A percentile compares a stretch with the other conserved stretches of the same genome.
Conservation (phyloP, 192 early-diverging fungal species). For the Coemansia asiatica region DNA sequence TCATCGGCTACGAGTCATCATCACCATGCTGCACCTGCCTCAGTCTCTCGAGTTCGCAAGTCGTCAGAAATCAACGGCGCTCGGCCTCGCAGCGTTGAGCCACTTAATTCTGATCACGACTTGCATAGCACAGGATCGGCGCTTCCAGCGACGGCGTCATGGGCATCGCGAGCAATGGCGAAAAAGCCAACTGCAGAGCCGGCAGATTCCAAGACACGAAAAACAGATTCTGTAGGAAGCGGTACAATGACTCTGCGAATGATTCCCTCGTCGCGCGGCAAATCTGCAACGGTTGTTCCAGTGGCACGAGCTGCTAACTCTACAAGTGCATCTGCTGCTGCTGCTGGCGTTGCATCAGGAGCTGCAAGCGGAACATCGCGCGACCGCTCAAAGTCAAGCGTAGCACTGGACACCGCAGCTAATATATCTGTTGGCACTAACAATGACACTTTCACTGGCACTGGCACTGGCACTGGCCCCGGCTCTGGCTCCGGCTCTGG, state of each 20-base stretch:
- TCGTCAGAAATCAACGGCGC: conserved; percentile 19
- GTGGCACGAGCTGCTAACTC: neutral
- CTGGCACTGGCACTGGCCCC: too few relatives aligned
- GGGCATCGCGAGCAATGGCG: conserved; percentile 41
- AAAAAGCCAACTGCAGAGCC: conserved; percentile 32
- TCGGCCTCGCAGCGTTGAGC: conserved; percentile 41
- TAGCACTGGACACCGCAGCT: neutral
- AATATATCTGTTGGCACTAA: too few relatives aligned
- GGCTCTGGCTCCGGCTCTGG: too few relatives aligned
- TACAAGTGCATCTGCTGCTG: conserved; percentile 1
- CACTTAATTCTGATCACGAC: conserved; percentile 8
- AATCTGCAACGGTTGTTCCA: conserved; percentile 14
- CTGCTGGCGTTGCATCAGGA: neutral
- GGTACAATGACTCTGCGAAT: conserved; percentile 52
- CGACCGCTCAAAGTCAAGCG: conserved; percentile 1
- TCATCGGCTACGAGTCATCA: neutral
- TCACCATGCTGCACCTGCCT: neutral
- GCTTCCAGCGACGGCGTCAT: conserved; percentile 51
- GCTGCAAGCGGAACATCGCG: conserved; percentile 1
- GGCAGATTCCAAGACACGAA: conserved; percentile 18
- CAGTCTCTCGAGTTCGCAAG: conserved; percentile 26
- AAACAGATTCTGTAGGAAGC: conserved; percentile 17
- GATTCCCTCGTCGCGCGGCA: conserved; percentile 35
- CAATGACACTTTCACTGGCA: neutral
- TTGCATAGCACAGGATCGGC: conserved; percentile 34